Evolutionary conservation across 306 rosid genomes (phyloP).

Genomic region (Cyamopsis tetragonoloba): DNA sequence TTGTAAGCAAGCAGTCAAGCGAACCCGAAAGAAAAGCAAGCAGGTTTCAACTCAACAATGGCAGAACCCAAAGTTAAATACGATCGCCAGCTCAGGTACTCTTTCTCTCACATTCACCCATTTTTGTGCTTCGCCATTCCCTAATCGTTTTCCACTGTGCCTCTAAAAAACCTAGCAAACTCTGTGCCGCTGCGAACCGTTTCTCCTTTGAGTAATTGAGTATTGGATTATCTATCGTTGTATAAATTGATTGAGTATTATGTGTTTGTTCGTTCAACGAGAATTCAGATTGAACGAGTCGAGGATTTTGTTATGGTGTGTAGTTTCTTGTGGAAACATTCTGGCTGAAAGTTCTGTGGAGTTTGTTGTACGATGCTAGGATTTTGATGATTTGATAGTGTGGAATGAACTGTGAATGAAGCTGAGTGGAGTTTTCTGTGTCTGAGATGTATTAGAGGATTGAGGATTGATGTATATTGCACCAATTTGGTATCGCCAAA

Average conservation of each 20-base stretch:
- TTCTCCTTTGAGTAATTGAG: neutral
- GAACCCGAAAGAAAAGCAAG: neutral
- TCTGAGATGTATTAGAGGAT: too few relatives aligned
- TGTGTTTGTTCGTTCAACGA: neutral
- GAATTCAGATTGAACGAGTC: neutral
- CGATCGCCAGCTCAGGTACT: conserved; percentile 87
- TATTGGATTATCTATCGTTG: neutral
- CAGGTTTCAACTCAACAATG: conserved; percentile 33
- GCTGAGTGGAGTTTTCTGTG: neutral
- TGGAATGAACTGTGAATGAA: neutral
- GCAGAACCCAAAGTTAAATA: conserved; percentile 77
- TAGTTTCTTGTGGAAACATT: neutral
- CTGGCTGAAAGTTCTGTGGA: neutral
- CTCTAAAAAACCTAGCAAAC: neutral
- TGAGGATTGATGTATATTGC: too few relatives aligned
- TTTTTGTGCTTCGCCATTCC: neutral
- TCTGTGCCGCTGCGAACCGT: neutral
- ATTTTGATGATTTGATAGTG: neutral
- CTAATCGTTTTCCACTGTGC: neutral
- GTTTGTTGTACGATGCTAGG: neutral
- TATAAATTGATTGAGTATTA: neutral
- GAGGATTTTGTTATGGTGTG: neutral
- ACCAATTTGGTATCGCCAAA: too few relatives aligned
- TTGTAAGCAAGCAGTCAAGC: neutral
- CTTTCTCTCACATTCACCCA: neutral